Evolutionary conservation across 2,329 filamentous ascomycete genomes (phyloP).

Genomic region (Fusarium redolens): DNA sequence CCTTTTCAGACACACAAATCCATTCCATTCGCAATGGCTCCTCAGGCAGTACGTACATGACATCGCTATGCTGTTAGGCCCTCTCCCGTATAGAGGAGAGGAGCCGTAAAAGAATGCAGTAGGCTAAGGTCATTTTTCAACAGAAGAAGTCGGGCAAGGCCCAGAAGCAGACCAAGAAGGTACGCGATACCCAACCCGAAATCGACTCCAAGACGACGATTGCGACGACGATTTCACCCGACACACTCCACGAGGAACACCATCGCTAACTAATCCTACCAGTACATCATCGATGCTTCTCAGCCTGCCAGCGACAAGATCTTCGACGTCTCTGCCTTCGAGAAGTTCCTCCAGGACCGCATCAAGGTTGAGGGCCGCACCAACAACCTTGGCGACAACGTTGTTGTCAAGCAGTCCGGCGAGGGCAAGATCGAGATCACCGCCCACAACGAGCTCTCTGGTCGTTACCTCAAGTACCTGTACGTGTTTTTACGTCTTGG

Average conservation of each 20-base stretch:
- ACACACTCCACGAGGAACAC: not conserved
- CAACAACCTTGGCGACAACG: conserved; percentile 95
- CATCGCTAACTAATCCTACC: conserved; percentile 31
- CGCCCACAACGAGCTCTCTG: conserved; percentile 97
- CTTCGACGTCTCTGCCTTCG: conserved; percentile 98
- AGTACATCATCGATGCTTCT: conserved; percentile 99
- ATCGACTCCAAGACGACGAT: not conserved
- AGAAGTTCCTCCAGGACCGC: conserved; percentile 99
- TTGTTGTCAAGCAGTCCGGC: conserved; percentile 89
- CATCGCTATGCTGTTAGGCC: conserved; percentile 93
- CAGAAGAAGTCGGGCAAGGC: conserved; percentile 75
- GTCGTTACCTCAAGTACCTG: conserved; percentile 99
- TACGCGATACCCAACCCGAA: conserved; percentile 52
- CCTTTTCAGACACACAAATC: conserved; percentile 45
- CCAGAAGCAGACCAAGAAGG: conserved; percentile 90
- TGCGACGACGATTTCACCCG: not conserved
- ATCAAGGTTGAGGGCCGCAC: conserved; percentile 99
- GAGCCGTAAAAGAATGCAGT: conserved; percentile 73
- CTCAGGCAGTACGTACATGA: conserved; percentile 85
- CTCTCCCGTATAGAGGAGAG: conserved; percentile 42
- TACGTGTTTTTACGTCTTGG: conserved; percentile 61
- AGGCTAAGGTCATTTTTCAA: conserved; percentile 84
- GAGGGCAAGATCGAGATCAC: conserved; percentile 99
- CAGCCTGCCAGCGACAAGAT: conserved; percentile 99
- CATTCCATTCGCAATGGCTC: conserved; percentile 76